These are phyloP conservation scores for Alternaria incomplexa DNA, from an alignment of 2,329 filamentous ascomycete genomes.

Conservation along the genomic window DNA sequence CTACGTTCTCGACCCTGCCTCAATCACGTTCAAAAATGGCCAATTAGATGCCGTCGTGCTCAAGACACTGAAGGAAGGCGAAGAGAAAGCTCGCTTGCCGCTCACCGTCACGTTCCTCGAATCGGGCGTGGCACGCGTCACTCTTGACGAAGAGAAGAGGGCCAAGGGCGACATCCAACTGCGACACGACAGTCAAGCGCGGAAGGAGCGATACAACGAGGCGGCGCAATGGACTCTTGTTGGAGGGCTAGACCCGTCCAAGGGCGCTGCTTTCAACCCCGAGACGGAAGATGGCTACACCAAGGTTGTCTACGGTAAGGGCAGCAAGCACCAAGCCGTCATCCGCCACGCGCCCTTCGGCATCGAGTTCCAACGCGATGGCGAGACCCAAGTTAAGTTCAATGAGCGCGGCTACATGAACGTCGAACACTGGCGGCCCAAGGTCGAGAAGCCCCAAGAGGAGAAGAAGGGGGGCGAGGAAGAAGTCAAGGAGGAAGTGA, in stretches of 20 bases:
- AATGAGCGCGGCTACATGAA: slow-evolving; percentile 92
- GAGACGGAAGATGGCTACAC: slow-evolving; percentile 73
- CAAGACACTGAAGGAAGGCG: slow-evolving; percentile 72
- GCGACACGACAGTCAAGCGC: slow-evolving; percentile 79
- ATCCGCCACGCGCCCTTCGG: slow-evolving; percentile 83
- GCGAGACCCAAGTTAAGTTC: slow-evolving; percentile 80
- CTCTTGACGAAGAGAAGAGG: slow-evolving; percentile 88
- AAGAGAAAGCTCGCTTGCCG: slow-evolving; percentile 77
- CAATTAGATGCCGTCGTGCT: slow-evolving; percentile 80
- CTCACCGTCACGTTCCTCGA: slow-evolving; percentile 87
- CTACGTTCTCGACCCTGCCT: slow-evolving; percentile 75
- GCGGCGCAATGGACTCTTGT: slow-evolving; percentile 85
- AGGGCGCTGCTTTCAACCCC: slow-evolving; percentile 70
- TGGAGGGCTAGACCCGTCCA: slow-evolving; percentile 76
- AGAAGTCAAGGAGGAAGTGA: slow-evolving; percentile 50
- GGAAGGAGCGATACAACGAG: slow-evolving; percentile 96
- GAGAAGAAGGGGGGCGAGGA: slow-evolving; percentile 59
- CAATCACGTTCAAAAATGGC: slow-evolving; percentile 78
- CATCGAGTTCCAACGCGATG: slow-evolving; percentile 86
- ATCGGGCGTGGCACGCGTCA: slow-evolving; percentile 85
- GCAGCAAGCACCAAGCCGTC: slow-evolving; percentile 77
- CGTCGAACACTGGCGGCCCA: slow-evolving; percentile 92
- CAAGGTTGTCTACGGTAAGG: slow-evolving; percentile 77
- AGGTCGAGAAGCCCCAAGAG: slow-evolving; percentile 66
- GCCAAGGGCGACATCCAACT: slow-evolving; percentile 88